phyloP scores from a whole-genome alignment of 176 grass and related monocot species.

The Canna indica region DNA sequence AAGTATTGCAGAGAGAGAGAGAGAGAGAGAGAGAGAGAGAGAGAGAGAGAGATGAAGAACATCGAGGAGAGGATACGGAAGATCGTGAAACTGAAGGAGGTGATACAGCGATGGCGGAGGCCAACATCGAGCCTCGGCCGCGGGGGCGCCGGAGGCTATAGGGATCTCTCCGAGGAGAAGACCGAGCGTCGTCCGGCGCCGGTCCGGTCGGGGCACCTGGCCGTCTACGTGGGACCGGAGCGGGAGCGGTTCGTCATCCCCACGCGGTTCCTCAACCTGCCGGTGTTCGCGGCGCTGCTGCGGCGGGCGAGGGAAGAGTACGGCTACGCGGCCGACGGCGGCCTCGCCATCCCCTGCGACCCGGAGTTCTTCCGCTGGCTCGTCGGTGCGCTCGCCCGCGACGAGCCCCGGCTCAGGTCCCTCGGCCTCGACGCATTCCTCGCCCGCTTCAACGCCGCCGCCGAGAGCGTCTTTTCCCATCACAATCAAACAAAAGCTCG shows the following conservation, averaged over 20 bases:
- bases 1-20: too few relatives aligned
- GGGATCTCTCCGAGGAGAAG: too few relatives aligned
- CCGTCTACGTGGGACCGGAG: not conserved
- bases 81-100: conserved; percentile 7
- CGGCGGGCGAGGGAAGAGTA: not conserved
- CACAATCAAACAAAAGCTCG: too few relatives aligned
- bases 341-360: not conserved
- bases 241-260: conserved; percentile 1
- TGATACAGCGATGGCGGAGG: conserved; percentile 1
- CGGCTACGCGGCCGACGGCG: not conserved
- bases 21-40: too few relatives aligned
- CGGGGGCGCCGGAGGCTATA: not conserved
- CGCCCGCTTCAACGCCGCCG: not conserved
- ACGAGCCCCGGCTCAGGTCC: not conserved
- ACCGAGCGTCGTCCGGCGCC: not conserved
- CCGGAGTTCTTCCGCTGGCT: not conserved
- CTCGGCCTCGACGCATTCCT: not conserved
- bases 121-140: conserved; percentile 3
- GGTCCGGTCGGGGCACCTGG: not conserved
- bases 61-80: conserved; percentile 9
- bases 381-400: not conserved
- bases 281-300: not conserved
- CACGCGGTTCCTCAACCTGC: not conserved
- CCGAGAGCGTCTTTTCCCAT: not conserved
- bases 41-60: not conserved